A percentile compares a stretch with the other conserved stretches of the same genome.
Conservation (phyloP, 148 eudicot species). For the Rhododendron kiyosumense region DNA sequence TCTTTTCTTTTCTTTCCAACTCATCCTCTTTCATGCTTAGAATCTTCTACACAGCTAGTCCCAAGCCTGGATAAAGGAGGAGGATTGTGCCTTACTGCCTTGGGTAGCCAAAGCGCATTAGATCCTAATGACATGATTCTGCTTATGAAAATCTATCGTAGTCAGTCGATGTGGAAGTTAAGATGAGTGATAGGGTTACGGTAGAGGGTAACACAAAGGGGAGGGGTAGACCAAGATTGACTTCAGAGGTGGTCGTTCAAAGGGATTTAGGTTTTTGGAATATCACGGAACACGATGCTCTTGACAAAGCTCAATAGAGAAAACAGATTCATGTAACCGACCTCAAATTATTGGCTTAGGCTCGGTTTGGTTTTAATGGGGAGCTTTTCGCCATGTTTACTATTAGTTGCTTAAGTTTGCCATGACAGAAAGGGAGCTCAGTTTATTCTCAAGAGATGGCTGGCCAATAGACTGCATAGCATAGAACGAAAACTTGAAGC, state of each 20-base stretch:
- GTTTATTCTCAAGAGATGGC: not conserved
- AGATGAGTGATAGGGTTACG: not conserved
- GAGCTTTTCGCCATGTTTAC: not conserved
- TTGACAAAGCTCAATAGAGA: not conserved
- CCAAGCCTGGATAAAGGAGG: not conserved
- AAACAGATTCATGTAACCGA: not conserved
- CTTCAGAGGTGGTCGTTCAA: not conserved
- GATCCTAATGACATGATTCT: not conserved
- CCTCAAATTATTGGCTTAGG: not conserved
- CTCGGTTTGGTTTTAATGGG: not conserved
- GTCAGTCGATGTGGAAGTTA: not conserved
- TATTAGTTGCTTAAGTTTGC: not conserved
- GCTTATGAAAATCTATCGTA: not conserved
- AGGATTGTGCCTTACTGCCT: not conserved
- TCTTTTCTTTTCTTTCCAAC: not conserved
- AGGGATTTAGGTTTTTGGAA: not conserved
- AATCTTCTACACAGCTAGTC: not conserved
- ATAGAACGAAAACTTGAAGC: not conserved
- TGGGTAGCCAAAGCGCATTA: not conserved
- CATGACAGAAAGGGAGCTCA: not conserved
- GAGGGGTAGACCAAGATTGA: not conserved
- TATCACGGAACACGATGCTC: not conserved
- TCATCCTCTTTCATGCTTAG: not conserved
- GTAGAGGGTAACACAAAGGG: not conserved
- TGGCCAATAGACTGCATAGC: not conserved